phyloP scores from a whole-genome alignment of 306 rosid species.

The Corylus avellana region DNA sequence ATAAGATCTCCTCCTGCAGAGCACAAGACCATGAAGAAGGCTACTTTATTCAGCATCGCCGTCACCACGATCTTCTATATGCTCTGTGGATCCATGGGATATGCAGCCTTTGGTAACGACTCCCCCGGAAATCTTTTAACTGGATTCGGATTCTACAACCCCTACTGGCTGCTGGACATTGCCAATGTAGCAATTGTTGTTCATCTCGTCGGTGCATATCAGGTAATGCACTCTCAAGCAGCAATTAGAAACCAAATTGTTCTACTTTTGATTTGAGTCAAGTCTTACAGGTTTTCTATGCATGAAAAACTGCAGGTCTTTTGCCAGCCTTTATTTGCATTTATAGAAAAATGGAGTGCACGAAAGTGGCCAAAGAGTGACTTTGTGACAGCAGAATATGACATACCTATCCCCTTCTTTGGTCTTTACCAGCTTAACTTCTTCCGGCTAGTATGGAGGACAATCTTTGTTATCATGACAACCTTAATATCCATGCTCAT shows the following conservation, averaged over 20 bases:
- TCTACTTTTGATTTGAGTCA: background rate
- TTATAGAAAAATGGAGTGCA: slow-evolving; percentile 67
- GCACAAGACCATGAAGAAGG: slow-evolving; percentile 74
- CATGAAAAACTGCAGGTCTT: slow-evolving; percentile 47
- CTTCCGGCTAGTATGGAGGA: slow-evolving; percentile 68
- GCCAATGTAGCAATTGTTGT: slow-evolving; percentile 70
- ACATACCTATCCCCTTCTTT: slow-evolving; percentile 49
- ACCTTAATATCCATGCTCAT: slow-evolving; percentile 65
- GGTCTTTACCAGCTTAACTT: slow-evolving; percentile 57
- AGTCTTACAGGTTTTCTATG: background rate
- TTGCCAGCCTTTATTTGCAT: slow-evolving; percentile 70
- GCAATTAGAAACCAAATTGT: background rate
- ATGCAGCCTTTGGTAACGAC: slow-evolving; percentile 71
- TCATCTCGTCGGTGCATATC: slow-evolving; percentile 78
- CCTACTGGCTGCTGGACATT: slow-evolving; percentile 76
- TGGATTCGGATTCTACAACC: slow-evolving; percentile 80
- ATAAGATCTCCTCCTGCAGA: slow-evolving; percentile 73
- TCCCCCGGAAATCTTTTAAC: slow-evolving; percentile 76
- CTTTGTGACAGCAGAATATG: slow-evolving; percentile 53
- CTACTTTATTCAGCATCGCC: slow-evolving; percentile 45
- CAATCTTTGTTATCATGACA: slow-evolving; percentile 53
- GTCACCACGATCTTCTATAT: slow-evolving; percentile 62
- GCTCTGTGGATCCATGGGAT: slow-evolving; percentile 75
- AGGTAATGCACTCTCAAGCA: slow-evolving; percentile 30
- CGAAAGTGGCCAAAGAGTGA: slow-evolving; percentile 47